Evolutionary conservation across 2,329 filamentous ascomycete genomes (phyloP).

Genomic region (Laburnicola sp.): DNA sequence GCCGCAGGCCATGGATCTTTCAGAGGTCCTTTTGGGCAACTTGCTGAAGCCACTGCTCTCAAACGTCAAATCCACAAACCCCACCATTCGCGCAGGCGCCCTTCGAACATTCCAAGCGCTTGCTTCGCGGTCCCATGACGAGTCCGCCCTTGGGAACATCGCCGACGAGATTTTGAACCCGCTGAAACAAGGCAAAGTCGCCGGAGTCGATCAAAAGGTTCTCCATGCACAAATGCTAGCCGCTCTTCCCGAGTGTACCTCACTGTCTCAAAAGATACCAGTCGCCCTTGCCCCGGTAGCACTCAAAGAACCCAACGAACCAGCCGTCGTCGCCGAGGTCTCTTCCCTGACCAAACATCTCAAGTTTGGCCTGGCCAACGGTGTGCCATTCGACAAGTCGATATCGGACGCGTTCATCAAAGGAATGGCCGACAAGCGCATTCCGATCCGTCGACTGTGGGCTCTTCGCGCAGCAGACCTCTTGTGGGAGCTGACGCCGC

Average conservation of each 20-base stretch:
- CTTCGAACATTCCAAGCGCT: conserved; percentile 72
- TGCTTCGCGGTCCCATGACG: conserved; percentile 64
- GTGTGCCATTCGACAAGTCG: conserved; percentile 64
- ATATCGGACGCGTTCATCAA: conserved; percentile 74
- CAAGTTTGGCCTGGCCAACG: conserved; percentile 63
- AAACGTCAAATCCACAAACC: conserved; percentile 88
- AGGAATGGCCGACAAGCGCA: conserved; percentile 82
- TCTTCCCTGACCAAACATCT: conserved; percentile 69
- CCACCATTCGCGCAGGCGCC: conserved; percentile 73
- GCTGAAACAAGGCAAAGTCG: conserved; percentile 80
- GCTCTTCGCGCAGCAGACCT: conserved; percentile 72
- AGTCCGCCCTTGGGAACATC: conserved; percentile 65
- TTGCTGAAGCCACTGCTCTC: conserved; percentile 86
- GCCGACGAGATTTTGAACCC: conserved; percentile 77
- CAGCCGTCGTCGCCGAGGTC: conserved; percentile 75
- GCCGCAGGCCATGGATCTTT: conserved; percentile 73
- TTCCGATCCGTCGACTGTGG: conserved; percentile 78
- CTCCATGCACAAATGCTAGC: conserved; percentile 81
- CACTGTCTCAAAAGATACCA: conserved; percentile 68
- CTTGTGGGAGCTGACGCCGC: conserved; percentile 61
- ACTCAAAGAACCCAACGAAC: conserved; percentile 86
- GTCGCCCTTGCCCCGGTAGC: conserved; percentile 68
- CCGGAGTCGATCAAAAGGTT: conserved; percentile 81
- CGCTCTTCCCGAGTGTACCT: conserved; percentile 55
- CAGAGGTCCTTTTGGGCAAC: conserved; percentile 69